Conservation (phyloP, 192 early-diverging fungal species). For the Coemansia sp. region DNA sequence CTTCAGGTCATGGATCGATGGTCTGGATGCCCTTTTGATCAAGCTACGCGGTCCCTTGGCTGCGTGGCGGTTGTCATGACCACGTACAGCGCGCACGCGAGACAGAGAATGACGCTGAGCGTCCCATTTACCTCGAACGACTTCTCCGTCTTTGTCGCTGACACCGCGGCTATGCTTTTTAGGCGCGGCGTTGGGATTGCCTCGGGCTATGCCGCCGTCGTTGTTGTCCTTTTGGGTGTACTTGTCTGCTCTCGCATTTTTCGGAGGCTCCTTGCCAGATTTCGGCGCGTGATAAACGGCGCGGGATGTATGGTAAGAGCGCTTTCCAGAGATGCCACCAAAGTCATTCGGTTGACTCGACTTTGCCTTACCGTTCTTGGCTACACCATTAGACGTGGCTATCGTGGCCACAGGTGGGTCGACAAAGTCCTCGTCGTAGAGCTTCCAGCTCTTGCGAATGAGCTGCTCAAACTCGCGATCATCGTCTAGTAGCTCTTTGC, state of each 20-base stretch:
- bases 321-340: constrained; percentile 11
- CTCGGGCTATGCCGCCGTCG: background rate
- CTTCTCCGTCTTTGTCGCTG: background rate
- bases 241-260: background rate
- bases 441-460: constrained; percentile 43
- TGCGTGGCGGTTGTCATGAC: background rate
- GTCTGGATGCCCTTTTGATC: constrained; percentile 10
- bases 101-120: background rate
- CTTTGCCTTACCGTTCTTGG: background rate
- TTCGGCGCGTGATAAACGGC: background rate
- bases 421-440: constrained; percentile 41
- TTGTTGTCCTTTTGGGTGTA: background rate
- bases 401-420: background rate
- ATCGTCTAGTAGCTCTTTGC: constrained; percentile 6
- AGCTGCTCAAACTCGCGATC: constrained; percentile 49
- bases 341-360: background rate
- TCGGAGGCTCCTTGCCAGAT: background rate
- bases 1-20: constrained; percentile 7
- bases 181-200: background rate
- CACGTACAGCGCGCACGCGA: background rate
- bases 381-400: background rate
- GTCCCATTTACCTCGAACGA: too few species aligned
- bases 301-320: constrained; percentile 30
- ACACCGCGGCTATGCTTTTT: background rate
- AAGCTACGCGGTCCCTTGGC: constrained; percentile 9